Conservation (phyloP, 805 yeast species). For the Torulaspora microellipsoides region DNA sequence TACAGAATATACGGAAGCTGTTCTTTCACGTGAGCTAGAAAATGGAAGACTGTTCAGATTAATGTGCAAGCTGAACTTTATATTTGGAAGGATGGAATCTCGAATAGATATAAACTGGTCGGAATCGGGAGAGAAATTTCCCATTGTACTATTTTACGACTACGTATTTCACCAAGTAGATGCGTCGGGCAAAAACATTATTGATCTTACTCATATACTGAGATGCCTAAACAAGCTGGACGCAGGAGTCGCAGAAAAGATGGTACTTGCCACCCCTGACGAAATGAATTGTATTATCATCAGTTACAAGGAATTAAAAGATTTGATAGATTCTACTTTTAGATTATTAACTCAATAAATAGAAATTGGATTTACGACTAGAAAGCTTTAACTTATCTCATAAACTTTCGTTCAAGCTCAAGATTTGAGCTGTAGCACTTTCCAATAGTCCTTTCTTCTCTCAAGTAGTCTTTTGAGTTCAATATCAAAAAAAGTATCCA, state of each 20-base stretch:
- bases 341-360: constrained; percentile 35
- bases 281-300: constrained; percentile 82
- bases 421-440: too few species aligned
- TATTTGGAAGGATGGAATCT: constrained; percentile 68
- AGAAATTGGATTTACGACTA: too few species aligned
- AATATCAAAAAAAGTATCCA: too few species aligned
- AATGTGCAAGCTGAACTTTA: constrained; percentile 72
- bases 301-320: constrained; percentile 77
- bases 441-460: too few species aligned
- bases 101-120: constrained; percentile 57
- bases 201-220: constrained; percentile 80
- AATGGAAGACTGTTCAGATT: constrained; percentile 83
- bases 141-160: constrained; percentile 71
- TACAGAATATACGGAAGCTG: constrained; percentile 56
- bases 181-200: constrained; percentile 67
- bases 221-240: constrained; percentile 81
- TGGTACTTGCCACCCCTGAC: constrained; percentile 76
- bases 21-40: constrained; percentile 70
- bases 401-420: too few species aligned
- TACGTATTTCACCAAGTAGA: constrained; percentile 82
- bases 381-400: too few species aligned
- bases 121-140: constrained; percentile 70
- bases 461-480: too few species aligned
- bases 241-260: constrained; percentile 81
- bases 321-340: constrained; percentile 64